Evolutionary conservation across 2,329 filamentous ascomycete species (phyloP).

Genomic region (Chrysoporthe deuterocubensis): DNA sequence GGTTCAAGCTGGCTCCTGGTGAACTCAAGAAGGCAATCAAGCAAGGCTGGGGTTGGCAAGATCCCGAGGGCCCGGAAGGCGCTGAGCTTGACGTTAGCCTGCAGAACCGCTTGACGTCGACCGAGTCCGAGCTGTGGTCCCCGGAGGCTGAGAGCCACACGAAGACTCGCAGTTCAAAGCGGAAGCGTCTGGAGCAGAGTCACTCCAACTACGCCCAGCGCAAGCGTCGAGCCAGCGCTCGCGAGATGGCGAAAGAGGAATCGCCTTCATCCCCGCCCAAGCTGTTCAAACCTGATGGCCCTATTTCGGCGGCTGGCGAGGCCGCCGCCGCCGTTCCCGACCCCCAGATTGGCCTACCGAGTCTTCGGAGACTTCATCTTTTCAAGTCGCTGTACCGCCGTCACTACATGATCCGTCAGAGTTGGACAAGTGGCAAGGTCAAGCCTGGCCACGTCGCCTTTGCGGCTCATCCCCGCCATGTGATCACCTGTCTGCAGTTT

Average conservation of each 20-base stretch:
- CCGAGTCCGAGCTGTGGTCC: slow-evolving; percentile 56
- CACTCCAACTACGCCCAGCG: slow-evolving; percentile 52
- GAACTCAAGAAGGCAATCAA: slow-evolving; percentile 84
- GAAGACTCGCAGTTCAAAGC: slow-evolving; percentile 57
- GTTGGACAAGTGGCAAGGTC: slow-evolving; percentile 86
- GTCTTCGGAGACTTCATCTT: slow-evolving; percentile 82
- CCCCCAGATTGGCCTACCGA: slow-evolving; percentile 77
- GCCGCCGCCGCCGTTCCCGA: slow-evolving; percentile 83
- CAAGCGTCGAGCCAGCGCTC: slow-evolving; percentile 57
- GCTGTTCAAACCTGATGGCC: slow-evolving; percentile 73
- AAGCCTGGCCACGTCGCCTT: slow-evolving; percentile 93
- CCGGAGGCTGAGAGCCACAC: slow-evolving; percentile 46
- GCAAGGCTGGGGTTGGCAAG: slow-evolving; percentile 98
- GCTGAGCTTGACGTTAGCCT: slow-evolving; percentile 80
- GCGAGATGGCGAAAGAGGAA: slow-evolving; percentile 51
- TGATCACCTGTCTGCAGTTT: slow-evolving; percentile 97
- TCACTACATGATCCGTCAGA: slow-evolving; percentile 86
- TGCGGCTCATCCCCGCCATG: slow-evolving; percentile 92
- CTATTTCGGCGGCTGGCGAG: slow-evolving; percentile 82
- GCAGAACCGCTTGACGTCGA: slow-evolving; percentile 54
- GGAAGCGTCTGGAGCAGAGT: slow-evolving; percentile 56
- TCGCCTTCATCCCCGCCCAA: slow-evolving; percentile 45
- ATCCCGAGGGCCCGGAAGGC: slow-evolving; percentile 74
- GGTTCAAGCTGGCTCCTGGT: slow-evolving; percentile 75
- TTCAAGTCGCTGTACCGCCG: slow-evolving; percentile 96